Conservation (phyloP, 352 stramenopile genomes). For the Globisporangium carolinianum region DNA sequence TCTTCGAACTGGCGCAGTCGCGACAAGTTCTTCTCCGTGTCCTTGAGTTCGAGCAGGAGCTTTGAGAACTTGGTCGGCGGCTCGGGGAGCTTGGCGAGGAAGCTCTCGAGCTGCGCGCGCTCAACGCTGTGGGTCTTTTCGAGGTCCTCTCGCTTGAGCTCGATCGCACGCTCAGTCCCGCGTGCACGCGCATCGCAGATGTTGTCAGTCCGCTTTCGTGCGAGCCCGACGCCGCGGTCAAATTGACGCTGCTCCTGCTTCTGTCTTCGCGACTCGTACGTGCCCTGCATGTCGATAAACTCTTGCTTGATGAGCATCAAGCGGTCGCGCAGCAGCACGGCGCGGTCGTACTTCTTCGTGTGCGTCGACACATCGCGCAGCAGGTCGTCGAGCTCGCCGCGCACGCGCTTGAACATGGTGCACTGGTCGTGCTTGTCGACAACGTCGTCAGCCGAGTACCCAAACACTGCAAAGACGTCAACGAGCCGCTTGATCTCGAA, state of each 20-base stretch:
- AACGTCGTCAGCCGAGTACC: conserved; percentile 48
- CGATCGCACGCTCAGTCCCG: conserved; percentile 35
- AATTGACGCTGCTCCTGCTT: conserved; percentile 43
- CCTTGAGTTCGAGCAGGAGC: conserved; percentile 62
- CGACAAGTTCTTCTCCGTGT: conserved; percentile 61
- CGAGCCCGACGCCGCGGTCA: conserved; percentile 30
- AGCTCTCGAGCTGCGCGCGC: conserved; percentile 51
- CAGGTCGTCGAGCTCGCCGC: conserved; percentile 46
- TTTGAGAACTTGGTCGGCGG: conserved; percentile 65
- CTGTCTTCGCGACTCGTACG: conserved; percentile 49
- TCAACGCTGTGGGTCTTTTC: conserved; percentile 57
- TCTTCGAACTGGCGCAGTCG: conserved; percentile 64
- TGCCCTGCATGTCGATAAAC: conserved; percentile 60
- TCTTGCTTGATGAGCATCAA: conserved; percentile 54
- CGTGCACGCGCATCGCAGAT: conserved; percentile 22
- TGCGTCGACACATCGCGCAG: conserved; percentile 42
- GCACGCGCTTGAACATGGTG: conserved; percentile 59
- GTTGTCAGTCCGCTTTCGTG: conserved; percentile 26
- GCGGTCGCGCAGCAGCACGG: conserved; percentile 54
- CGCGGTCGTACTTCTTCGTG: conserved; percentile 70
- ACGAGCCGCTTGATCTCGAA: conserved; percentile 62
- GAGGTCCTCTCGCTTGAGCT: conserved; percentile 39
- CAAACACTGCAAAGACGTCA: conserved; percentile 69
- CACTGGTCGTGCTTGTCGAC: conserved; percentile 70
- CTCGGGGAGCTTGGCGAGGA: conserved; percentile 44